Base-by-base conservation (phyloP, 345 rosid genomes). In the Geranium brycei region DNA sequence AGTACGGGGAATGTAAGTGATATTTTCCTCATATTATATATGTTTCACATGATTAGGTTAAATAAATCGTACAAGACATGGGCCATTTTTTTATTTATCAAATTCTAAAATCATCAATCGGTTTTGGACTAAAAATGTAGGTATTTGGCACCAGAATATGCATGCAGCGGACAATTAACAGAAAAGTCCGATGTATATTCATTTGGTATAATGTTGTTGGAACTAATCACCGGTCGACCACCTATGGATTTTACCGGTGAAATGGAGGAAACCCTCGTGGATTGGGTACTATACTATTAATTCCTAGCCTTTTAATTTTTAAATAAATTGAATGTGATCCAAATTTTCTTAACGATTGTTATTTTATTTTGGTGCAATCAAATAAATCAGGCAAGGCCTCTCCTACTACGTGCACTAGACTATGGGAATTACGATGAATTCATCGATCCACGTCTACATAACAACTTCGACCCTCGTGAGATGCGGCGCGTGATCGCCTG, bases 141-240 rank as follows among this genome's bases (percentile, higher is more conserved):
- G 73, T 91, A 89, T 73, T 74, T 92, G 71, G 95, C 98, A 73
- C 96, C 98, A 16, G 98, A 92, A 76, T 92, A 92, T 65, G 96
- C 96, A 63, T 81, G 95, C 58, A 92, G 93, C 8, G 96, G 95
- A 32, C 89, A 87, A 74, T 72, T 92, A 38, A 87, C 96, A 0
- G 96, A 92, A 40, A 23, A 23, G 28, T 23, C 28, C 28, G 28
- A 23, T 23, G 28, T 23, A 23, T 23, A 23, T 23, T 23, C 96
- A 19, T 84, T 80, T 59, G 98, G 95, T 51, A 88, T 92, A 14
- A 77, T 91, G 91, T 80, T 89, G 2, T 76, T 91, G 73, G 98
- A 91, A 73, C 83, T 91, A 0, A 83, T 91, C 69, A 80, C 96
- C 0, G 96, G 95, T 38, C 82, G 85, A 58, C 84, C 77, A 11